phyloP scores from a whole-genome alignment of 257 asterid species.

The Rubia yunnanensis region DNA sequence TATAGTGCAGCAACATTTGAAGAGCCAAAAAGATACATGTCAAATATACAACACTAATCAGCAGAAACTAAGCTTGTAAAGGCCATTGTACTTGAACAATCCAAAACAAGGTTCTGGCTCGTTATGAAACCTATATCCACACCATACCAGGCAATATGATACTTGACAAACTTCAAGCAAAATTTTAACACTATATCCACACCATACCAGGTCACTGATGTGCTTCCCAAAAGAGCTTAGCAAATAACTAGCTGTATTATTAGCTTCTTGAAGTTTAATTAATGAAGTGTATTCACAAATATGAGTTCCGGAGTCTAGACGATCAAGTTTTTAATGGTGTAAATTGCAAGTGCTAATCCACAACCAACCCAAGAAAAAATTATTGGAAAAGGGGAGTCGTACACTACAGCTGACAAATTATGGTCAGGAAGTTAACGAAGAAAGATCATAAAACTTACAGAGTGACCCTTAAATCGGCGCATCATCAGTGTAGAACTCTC shows the following conservation, averaged over 20 bases:
- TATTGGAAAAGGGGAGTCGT: not conserved
- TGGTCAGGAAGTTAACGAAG: not conserved
- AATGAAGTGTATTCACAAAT: not conserved
- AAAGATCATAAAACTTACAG: constrained; percentile 41
- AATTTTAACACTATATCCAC: no score
- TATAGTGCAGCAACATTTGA: not conserved
- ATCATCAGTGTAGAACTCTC: constrained; percentile 37
- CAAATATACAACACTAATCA: not conserved
- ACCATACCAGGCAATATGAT: not conserved
- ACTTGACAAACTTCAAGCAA: not conserved
- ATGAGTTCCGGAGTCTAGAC: not conserved
- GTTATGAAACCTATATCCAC: not conserved
- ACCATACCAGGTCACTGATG: not conserved
- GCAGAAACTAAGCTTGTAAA: not conserved
- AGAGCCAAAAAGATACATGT: not conserved
- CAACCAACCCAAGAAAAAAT: not conserved
- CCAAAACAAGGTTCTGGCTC: not conserved
- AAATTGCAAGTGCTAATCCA: not conserved
- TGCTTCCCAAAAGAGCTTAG: not conserved
- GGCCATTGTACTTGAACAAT: not conserved
- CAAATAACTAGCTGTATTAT: not conserved
- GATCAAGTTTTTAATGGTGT: not conserved
- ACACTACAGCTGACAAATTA: not conserved
- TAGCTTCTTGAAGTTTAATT: not conserved
- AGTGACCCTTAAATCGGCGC: constrained; percentile 64